phyloP scores from a whole-genome alignment of 108 stramenopile species.

The Nitzschia sp. region DNA sequence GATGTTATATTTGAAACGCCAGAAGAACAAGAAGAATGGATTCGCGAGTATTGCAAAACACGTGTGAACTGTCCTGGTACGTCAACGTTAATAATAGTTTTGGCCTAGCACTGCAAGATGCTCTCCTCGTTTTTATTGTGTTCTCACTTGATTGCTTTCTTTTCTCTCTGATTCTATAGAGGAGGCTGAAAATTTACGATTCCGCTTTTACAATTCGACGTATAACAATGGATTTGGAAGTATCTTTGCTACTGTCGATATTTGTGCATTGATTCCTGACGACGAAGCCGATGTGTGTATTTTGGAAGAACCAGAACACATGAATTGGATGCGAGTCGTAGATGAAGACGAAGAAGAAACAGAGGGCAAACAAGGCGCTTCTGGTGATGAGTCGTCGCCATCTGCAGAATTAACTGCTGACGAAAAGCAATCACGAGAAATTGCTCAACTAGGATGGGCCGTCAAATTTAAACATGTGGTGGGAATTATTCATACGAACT shows the following conservation, averaged over 20 bases:
- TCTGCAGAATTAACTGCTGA: neutral
- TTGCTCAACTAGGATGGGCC: constrained; percentile 75
- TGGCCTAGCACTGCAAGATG: too few relatives aligned
- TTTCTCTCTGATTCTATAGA: constrained; percentile 6
- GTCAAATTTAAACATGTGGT: constrained; percentile 89
- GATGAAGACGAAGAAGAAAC: neutral
- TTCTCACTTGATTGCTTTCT: neutral
- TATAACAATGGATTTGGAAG: constrained; percentile 74
- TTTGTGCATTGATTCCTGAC: constrained; percentile 70
- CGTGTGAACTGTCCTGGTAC: constrained; percentile 22
- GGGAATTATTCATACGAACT: constrained; percentile 95
- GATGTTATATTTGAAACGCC: constrained; percentile 53
- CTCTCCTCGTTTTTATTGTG: neutral
- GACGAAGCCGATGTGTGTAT: constrained; percentile 89
- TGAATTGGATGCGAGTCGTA: constrained; percentile 89
- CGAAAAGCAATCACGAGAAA: neutral
- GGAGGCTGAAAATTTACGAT: constrained; percentile 49
- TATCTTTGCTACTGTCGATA: constrained; percentile 90
- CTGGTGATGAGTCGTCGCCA: neutral
- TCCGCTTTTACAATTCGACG: constrained; percentile 71
- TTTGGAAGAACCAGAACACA: constrained; percentile 95
- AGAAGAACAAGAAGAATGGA: constrained; percentile 75
- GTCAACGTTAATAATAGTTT: too few relatives aligned
- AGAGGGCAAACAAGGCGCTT: neutral
- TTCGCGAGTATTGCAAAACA: constrained; percentile 67